Evolutionary conservation across 345 rosid species (phyloP).

Genomic region (Odontarrhena argentea): DNA sequence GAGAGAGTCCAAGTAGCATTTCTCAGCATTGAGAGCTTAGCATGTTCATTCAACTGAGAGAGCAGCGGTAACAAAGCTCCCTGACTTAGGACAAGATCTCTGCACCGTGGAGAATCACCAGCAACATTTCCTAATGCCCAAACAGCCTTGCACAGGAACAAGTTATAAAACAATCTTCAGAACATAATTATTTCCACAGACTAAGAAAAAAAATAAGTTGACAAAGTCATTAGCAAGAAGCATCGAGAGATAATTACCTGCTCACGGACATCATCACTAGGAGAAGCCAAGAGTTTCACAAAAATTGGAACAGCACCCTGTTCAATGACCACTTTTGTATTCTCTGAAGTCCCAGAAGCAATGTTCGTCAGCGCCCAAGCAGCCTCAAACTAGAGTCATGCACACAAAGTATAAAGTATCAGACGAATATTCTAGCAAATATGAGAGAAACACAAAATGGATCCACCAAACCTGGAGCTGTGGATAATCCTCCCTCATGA

Average conservation of each 20-base stretch:
- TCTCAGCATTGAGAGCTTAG: slow-evolving; percentile 46
- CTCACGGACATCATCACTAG: slow-evolving; percentile 80
- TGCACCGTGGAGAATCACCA: slow-evolving; percentile 46
- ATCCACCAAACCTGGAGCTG: slow-evolving; percentile 67
- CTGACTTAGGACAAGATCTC: slow-evolving; percentile 42
- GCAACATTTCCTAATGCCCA: slow-evolving; percentile 48
- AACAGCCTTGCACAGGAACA: slow-evolving; percentile 37
- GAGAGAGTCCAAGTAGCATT: slow-evolving; percentile 48
- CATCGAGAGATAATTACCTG: slow-evolving; percentile 56
- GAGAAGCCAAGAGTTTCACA: slow-evolving; percentile 66
- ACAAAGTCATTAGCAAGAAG: neutral
- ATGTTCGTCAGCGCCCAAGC: slow-evolving; percentile 92
- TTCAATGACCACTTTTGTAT: slow-evolving; percentile 78
- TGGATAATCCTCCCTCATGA: slow-evolving; percentile 74
- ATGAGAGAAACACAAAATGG: neutral
- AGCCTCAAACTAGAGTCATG: slow-evolving; percentile 65
- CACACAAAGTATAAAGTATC: neutral
- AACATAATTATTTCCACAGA: neutral
- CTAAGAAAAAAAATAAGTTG: neutral
- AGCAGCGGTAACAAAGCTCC: slow-evolving; percentile 44
- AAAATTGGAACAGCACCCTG: slow-evolving; percentile 79
- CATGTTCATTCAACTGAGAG: slow-evolving; percentile 45
- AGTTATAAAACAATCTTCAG: neutral
- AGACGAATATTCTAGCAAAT: neutral
- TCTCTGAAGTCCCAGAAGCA: slow-evolving; percentile 87